These are phyloP conservation scores for Hygrophorus russula DNA, from an alignment of 768 basidiomycete genomes.

Conservation along the genomic window DNA sequence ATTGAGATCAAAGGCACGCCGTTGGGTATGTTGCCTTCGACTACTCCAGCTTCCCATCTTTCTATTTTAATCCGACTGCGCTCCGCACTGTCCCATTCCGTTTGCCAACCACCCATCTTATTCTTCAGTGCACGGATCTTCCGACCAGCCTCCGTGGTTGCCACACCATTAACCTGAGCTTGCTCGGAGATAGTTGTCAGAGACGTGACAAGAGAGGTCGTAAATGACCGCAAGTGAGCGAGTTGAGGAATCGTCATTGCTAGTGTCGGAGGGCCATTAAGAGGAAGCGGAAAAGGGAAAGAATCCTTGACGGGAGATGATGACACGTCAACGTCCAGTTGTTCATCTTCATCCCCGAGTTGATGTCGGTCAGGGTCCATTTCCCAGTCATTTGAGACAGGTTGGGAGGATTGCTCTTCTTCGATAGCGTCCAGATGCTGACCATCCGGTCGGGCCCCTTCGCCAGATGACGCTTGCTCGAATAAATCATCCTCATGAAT, in stretches of 20 bases:
- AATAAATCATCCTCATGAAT: constrained; percentile 32
- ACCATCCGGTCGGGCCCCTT: constrained; percentile 17
- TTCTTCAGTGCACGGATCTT: constrained; percentile 82
- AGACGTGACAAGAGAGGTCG: constrained; percentile 62
- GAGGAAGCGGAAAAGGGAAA: constrained; percentile 40
- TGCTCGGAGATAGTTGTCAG: constrained; percentile 76
- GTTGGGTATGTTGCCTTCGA: constrained; percentile 25
- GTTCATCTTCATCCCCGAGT: constrained; percentile 31
- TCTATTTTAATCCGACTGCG: constrained; percentile 66
- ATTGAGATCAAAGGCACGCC: constrained; percentile 20
- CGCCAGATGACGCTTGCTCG: constrained; percentile 21
- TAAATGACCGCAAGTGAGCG: constrained; percentile 60
- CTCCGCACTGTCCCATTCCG: constrained; percentile 81
- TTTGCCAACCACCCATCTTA: constrained; percentile 67
- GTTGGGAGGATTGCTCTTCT: constrained; percentile 12
- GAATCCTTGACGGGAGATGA: constrained; percentile 45
- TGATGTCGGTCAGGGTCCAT: constrained; percentile 38
- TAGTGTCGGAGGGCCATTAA: constrained; percentile 43
- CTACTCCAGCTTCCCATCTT: constrained; percentile 63
- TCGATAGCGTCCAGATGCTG: constrained; percentile 18
- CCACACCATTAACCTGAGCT: constrained; percentile 79
- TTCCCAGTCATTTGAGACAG: constrained; percentile 45
- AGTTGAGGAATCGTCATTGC: constrained; percentile 54
- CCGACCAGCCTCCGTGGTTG: constrained; percentile 75
- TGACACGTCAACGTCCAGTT: constrained; percentile 18